These are phyloP conservation scores for Nakazawaea peltata DNA, from an alignment of 805 yeast genomes.

Conservation along the genomic window DNA sequence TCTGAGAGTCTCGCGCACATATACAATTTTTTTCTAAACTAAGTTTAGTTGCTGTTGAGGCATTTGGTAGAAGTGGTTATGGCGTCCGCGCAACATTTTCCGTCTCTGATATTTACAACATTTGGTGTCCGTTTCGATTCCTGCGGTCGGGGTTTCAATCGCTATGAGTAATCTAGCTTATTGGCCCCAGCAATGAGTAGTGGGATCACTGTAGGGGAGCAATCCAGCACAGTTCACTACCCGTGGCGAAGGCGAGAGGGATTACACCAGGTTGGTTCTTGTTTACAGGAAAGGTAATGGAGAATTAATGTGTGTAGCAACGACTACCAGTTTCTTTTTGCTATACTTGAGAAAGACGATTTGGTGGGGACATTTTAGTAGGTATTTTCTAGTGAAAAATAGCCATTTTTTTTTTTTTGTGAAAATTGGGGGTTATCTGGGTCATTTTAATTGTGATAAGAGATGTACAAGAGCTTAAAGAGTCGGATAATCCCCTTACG, in stretches of 20 bases:
- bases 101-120: constrained; percentile 13
- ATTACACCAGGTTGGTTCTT: constrained; percentile 28
- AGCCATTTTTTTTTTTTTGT: too few species aligned
- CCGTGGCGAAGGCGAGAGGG: constrained; percentile 34
- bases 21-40: background rate
- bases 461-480: too few species aligned
- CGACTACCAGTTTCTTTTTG: constrained; percentile 12
- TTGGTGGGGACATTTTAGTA: too few species aligned
- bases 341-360: too few species aligned
- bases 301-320: constrained; percentile 8
- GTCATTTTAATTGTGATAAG: too few species aligned
- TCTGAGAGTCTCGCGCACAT: background rate
- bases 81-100: constrained; percentile 11
- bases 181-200: constrained; percentile 23
- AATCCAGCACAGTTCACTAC: constrained; percentile 33
- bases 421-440: too few species aligned
- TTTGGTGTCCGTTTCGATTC: constrained; percentile 37
- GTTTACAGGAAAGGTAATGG: constrained; percentile 13
- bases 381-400: too few species aligned
- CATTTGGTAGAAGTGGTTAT: constrained; percentile 14
- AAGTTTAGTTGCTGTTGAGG: constrained; percentile 13
- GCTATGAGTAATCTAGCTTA: constrained; percentile 25
- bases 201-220: constrained; percentile 33
- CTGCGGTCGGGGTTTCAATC: constrained; percentile 24
- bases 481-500: too few species aligned